Evolutionary conservation across 1,284 basidiomycete species (phyloP), one percentile per base, ranked within the genome.

Genomic region (Exobasidium rhododendri): DNA sequence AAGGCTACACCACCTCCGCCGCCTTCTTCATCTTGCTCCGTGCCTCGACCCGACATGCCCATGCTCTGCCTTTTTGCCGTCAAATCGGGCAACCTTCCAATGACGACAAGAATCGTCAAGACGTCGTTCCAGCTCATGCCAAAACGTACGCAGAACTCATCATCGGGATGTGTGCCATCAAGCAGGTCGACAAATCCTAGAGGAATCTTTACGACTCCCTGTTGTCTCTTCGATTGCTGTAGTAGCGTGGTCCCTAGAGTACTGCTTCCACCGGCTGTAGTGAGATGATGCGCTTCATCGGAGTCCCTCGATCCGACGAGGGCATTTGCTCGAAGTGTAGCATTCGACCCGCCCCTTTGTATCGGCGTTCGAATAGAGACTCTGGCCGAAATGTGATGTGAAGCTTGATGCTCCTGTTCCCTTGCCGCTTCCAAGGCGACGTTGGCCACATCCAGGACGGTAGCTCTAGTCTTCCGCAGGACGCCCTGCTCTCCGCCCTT

Each of bases 141-240:
- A 72, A 92, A 92, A 55, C 78, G 83, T 20, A 90, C 88, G 64
- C 89, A 90, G 52, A 97, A 82, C 80, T 96, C 92, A 79, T 97
- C 94, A 1, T 91, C 88, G 79, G 93, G 89, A 80, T 92, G 92
- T 62, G 89, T 88, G 3, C 92, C 93, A 73, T 96, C 89, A 11
- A 96, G 82, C 61, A 90, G 80, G 3, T 83, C 71, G 24, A 86
- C 74, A 43, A 96, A 74, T 28, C 87, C 87, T 4, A 71, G 45
- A 0, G 79, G 74, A 13, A 77, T 58, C 3, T 44, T 30, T 7
- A 52, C 26, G 2, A 45, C 17, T 17, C 59, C 54, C 17, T 7
- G 35, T n/a, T n/a, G n/a, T n/a, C n/a, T n/a, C 17, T 17, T 40
- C 17, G 35, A 7, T 14, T 5, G 6, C 46, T 7, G 46, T 7